Conservation (phyloP, 2,329 filamentous ascomycete species). For the Diaporthe caulivora region DNA sequence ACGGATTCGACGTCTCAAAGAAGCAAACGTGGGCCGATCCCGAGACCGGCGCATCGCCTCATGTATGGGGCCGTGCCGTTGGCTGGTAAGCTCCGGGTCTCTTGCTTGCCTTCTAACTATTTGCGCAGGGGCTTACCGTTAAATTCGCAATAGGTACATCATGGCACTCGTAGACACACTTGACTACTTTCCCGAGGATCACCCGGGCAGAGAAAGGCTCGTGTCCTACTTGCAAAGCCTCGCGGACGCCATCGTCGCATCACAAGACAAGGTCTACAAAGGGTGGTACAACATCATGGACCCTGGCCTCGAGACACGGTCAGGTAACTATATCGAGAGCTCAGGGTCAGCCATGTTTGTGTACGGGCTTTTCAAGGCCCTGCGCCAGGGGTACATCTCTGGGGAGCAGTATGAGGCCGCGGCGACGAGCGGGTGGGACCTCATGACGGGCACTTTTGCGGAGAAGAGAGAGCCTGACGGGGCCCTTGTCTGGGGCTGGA, state of each 20-base stretch:
- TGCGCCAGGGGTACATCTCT: constrained; percentile 47
- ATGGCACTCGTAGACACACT: constrained; percentile 48
- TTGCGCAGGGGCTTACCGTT: too few species aligned
- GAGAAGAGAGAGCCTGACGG: constrained; percentile 8
- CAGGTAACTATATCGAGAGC: constrained; percentile 53
- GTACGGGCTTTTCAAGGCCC: constrained; percentile 51
- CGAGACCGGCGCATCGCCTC: constrained; percentile 59
- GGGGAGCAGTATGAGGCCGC: constrained; percentile 12
- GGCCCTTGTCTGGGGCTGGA: background rate
- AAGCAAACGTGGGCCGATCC: constrained; percentile 62
- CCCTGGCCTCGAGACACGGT: constrained; percentile 34
- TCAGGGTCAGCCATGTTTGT: constrained; percentile 52
- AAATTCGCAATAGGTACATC: constrained; percentile 40
- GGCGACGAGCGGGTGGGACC: background rate
- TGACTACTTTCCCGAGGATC: constrained; percentile 45
- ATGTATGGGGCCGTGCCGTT: constrained; percentile 63
- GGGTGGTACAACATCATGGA: constrained; percentile 54
- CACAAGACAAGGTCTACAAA: constrained; percentile 41
- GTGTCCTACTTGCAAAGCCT: constrained; percentile 18
- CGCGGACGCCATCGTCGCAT: background rate
- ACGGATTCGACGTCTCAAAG: constrained; percentile 64
- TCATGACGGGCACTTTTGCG: constrained; percentile 17
- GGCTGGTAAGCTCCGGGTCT: constrained; percentile 45
- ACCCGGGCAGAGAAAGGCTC: background rate
- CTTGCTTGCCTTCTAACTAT: background rate